A percentile compares a stretch with the other conserved stretches of the same genome.
These are phyloP conservation scores for Helicostylum pulchrum DNA, from an alignment of 192 early-diverging fungal species.

Conservation along the genomic window DNA sequence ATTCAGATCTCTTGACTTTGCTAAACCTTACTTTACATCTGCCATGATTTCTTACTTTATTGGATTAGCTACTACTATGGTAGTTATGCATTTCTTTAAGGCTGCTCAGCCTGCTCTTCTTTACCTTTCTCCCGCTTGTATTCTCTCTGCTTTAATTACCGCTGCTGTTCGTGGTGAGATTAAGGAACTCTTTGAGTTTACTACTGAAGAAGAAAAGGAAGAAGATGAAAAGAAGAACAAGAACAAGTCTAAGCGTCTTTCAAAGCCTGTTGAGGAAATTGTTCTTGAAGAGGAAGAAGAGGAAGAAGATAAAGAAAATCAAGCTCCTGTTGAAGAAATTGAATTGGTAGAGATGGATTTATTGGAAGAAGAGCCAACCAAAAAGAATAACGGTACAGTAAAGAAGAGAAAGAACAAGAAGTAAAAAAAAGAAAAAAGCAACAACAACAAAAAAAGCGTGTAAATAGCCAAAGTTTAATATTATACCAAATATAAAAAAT, in stretches of 20 bases:
- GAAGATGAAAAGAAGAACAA: constrained; percentile 51
- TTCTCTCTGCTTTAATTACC: constrained; percentile 71
- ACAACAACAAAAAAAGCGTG: no score
- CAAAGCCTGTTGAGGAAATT: neutral
- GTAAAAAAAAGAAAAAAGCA: neutral
- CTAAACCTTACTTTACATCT: constrained; percentile 87
- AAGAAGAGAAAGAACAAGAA: constrained; percentile 12
- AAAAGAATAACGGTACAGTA: neutral
- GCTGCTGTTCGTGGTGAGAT: constrained; percentile 67
- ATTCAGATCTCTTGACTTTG: constrained; percentile 57
- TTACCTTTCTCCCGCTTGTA: constrained; percentile 96
- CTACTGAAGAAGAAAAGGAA: constrained; percentile 54
- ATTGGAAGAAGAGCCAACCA: neutral
- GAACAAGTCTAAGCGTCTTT: constrained; percentile 20
- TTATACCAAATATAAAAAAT: no score
- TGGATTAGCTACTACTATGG: constrained; percentile 85
- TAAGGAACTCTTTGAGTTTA: constrained; percentile 59
- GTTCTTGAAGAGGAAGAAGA: constrained; percentile 4
- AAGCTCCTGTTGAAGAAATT: constrained; percentile 7
- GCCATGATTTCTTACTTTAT: constrained; percentile 76
- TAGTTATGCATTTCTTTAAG: constrained; percentile 93
- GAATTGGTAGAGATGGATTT: constrained; percentile 13
- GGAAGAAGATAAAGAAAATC: constrained; percentile 10
- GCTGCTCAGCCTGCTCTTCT: constrained; percentile 95
- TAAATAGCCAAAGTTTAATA: no score